Conservation (phyloP, 192 early-diverging fungal species). For the Backusella australiensis region DNA sequence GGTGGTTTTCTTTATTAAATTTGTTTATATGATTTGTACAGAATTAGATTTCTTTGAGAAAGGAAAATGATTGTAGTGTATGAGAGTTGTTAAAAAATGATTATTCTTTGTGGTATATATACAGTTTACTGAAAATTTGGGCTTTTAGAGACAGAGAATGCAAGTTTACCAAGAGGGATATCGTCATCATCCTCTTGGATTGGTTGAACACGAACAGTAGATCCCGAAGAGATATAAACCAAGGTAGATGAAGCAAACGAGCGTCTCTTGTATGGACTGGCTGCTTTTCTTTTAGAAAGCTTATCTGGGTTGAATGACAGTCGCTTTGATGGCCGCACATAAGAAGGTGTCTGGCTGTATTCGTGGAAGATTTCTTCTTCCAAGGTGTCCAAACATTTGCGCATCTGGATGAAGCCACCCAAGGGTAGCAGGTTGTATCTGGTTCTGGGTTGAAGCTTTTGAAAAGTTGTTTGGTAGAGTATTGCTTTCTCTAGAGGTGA, state of each 20-base stretch:
- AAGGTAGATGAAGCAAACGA: conserved; percentile 8
- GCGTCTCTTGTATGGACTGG: background rate
- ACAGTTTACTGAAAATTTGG: background rate
- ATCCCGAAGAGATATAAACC: background rate
- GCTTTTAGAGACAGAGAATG: background rate
- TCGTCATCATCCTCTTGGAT: conserved; percentile 15
- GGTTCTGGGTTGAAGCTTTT: conserved; percentile 11
- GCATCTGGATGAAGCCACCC: conserved; percentile 9
- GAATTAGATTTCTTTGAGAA: background rate
- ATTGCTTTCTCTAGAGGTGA: background rate
- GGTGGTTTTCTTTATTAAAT: background rate
- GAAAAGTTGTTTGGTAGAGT: conserved; percentile 4
- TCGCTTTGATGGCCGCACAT: background rate
- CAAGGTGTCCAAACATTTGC: conserved; percentile 2
- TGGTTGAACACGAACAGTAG: background rate
- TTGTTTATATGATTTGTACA: background rate
- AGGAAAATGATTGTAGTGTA: background rate
- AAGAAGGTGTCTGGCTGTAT: background rate
- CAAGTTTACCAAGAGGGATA: conserved; percentile 9
- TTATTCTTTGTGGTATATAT: background rate
- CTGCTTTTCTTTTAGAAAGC: background rate
- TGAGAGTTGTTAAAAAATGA: background rate
- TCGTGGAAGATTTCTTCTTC: background rate
- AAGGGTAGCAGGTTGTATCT: background rate
- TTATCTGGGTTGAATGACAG: background rate